A percentile compares a stretch with the other conserved stretches of the same genome.
Conservation (phyloP, 257 asterid species). For the Nicotiana noctiflora region DNA sequence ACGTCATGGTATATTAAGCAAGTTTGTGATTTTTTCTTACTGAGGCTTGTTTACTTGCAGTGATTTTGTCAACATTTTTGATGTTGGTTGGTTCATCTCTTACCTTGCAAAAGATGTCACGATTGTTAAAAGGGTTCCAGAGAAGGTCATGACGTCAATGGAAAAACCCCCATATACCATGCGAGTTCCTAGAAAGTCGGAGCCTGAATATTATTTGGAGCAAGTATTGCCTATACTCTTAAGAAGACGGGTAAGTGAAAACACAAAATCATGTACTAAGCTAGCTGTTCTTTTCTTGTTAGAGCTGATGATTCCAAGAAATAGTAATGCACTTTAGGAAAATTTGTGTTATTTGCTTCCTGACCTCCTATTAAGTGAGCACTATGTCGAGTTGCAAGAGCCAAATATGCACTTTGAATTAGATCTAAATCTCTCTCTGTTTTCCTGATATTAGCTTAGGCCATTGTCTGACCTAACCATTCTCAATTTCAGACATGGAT, state of each 20-base stretch:
- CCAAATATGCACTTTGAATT: neutral
- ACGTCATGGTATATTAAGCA: neutral
- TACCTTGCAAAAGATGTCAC: conserved; percentile 86
- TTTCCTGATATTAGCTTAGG: neutral
- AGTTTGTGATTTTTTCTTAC: neutral
- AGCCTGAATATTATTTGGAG: conserved; percentile 89
- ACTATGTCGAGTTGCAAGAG: neutral
- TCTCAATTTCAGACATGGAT: conserved; percentile 2
- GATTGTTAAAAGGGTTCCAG: conserved; percentile 86
- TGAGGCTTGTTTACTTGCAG: conserved; percentile 42
- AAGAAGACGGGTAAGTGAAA: conserved; percentile 80
- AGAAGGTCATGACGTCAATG: conserved; percentile 95
- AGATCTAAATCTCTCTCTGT: neutral
- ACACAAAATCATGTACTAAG: neutral
- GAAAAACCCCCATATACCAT: conserved; percentile 97
- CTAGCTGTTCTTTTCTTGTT: neutral
- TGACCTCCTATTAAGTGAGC: neutral
- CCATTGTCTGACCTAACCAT: neutral
- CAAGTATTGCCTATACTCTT: conserved; percentile 88
- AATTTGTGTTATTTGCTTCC: neutral
- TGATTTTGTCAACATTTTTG: conserved; percentile 82
- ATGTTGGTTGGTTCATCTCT: conserved; percentile 92
- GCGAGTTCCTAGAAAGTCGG: conserved; percentile 98
- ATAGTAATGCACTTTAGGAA: neutral
- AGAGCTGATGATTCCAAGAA: neutral